Percentiles rank a stretch among this genome's conserved stretches.
Conservation (phyloP, 495 filamentous ascomycete genomes). For the Antarctomyces pellizariae region DNA sequence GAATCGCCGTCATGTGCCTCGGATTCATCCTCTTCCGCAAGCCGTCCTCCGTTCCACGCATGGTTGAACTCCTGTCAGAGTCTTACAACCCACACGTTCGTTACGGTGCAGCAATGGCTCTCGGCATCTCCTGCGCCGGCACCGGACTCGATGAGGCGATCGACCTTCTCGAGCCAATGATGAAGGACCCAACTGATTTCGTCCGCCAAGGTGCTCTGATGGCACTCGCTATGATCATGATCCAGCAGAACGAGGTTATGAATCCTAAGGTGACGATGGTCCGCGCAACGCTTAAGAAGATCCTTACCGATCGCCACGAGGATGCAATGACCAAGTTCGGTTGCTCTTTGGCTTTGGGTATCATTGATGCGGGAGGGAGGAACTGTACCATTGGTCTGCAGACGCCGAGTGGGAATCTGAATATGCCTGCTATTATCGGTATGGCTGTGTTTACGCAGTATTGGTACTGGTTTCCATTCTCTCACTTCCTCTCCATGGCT, state of each 20-base stretch:
- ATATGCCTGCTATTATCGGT: slow-evolving; percentile 91
- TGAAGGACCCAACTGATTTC: slow-evolving; percentile 97
- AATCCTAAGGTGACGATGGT: slow-evolving; percentile 70
- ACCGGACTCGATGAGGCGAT: slow-evolving; percentile 94
- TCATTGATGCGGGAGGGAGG: slow-evolving; percentile 92
- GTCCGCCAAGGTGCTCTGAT: slow-evolving; percentile 96
- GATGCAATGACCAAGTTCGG: slow-evolving; percentile 99
- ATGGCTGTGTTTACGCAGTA: slow-evolving; percentile 98
- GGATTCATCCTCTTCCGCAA: slow-evolving; percentile 98
- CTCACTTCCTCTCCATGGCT: slow-evolving; percentile 85
- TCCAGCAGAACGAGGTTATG: slow-evolving; percentile 92
- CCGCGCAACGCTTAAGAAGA: slow-evolving; percentile 69
- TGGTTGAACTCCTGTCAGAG: slow-evolving; percentile 96
- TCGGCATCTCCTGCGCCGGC: slow-evolving; percentile 93
- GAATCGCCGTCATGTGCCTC: slow-evolving; percentile 93
- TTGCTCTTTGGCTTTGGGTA: slow-evolving; percentile 77
- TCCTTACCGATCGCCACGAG: slow-evolving; percentile 85
- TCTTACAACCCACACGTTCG: slow-evolving; percentile 98
- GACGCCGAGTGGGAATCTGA: slow-evolving; percentile 92
- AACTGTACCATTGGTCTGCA: slow-evolving; percentile 97
- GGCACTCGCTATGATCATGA: slow-evolving; percentile 85
- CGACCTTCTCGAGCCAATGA: slow-evolving; percentile 94
- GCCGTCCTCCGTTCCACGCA: slow-evolving; percentile 85
- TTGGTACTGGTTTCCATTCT: slow-evolving; percentile 99
- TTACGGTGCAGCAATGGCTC: slow-evolving; percentile 93